Base-by-base conservation (phyloP, 1,284 basidiomycete genomes). In the Xanthoconium separans region DNA sequence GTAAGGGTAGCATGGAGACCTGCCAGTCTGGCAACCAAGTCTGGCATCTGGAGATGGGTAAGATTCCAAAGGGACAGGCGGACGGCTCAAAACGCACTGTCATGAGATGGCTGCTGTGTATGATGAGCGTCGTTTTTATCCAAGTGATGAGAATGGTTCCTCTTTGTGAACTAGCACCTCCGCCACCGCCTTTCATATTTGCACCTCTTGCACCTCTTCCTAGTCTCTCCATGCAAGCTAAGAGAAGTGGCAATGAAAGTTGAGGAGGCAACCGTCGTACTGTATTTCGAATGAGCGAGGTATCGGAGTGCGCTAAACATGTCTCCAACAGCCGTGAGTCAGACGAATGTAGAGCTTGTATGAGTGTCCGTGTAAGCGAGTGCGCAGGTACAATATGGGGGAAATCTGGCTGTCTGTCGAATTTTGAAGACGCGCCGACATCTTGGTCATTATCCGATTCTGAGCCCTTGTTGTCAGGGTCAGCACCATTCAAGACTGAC, bases 331-430 rank as follows among this genome's bases (percentile, higher is more conserved):
- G 76, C 7, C 87, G 84, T 1, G 89, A 83, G 75, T 99, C 97
- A 20, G 91, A 90, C 3, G 96, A 98, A 70, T 99, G 96, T 44
- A 99, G 76, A 0, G 97, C 96, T 74, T 99, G 97, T 47, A 96
- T 93, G 46, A 99, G 81, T 15, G 96, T 95, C 50, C 95, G 89
- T 24, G 96, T 93, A 51, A 99, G 82, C 1, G 96, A 97, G 56
- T 89, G 87, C 1, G 93, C 87, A 43, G 92, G 92, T 39, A 91
- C 82, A 20, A 84, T 74, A 42, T 66, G 53, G 15, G 69, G 56
- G 27, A 76, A 71, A 34, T 66, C 66, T 52, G 71, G 71, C 57
- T 62, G 61, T 65, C 66, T 67, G 65, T 73, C 64, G 62, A 67
- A 42, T 40, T 34, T 59, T 53, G 68, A 49, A 61, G 60, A 55